Evolutionary conservation across 805 yeast species (phyloP), one percentile per base, ranked within the genome.

Genomic region (Geotrichum ghanense): DNA sequence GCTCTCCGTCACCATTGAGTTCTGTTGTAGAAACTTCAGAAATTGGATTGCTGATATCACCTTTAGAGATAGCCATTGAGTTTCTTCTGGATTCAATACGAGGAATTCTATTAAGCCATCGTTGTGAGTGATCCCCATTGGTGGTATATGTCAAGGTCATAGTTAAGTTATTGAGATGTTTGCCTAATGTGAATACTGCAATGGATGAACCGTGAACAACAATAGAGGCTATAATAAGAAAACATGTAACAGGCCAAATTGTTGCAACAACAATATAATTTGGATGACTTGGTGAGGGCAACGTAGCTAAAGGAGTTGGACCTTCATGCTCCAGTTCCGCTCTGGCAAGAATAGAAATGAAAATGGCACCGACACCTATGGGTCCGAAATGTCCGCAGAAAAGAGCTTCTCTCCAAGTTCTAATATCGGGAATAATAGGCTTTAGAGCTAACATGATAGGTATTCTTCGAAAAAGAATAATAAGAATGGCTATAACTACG

Each of bases 301-400:
- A 52, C 2, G 63, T 57, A 10, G 62, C 67, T 26, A 79, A 60
- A 0, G 90, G 90, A 0, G 83, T 78, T 35, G 74, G 75, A 22
- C 73, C 75, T 3, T 60, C 66, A 20, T 74, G 68, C 58, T 85
- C 94, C 45, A 83, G 65, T 50, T 80, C 83, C 7, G 78, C 75
- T 51, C 90, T 75, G 0, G 95, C 86, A 51, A 87, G 68, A 44
- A 88, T 79, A 3, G 85, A 80, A 39, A 92, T 90, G 63, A 84
- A 87, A 5, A 88, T 71, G 1, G 95, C 95, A 48, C 96, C 95
- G 20, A 88, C 96, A 43, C 97, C 97, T 58, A 89, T 85, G 1
- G 97, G 96, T 16, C 97, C 97, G 63, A 89, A 88, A 66, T 88
- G 95, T 19, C 96, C 96, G 62, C 94, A 86, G 63, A 89, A 89